A percentile compares a stretch with the other conserved stretches of the same genome.
phyloP scores from a whole-genome alignment of 345 rosid genomes.

The Dipteronia sinensis region DNA sequence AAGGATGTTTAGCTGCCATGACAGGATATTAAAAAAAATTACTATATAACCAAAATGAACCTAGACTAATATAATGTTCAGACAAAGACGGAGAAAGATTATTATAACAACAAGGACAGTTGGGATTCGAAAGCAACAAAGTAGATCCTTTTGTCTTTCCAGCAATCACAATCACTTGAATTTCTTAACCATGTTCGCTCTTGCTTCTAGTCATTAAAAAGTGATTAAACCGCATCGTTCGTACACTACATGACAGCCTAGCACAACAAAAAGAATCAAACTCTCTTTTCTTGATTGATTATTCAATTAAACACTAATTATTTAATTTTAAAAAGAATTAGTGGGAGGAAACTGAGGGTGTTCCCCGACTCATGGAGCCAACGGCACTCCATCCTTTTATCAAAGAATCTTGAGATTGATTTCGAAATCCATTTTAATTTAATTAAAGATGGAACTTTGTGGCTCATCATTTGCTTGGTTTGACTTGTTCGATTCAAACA shows the following conservation, averaged over 20 bases:
- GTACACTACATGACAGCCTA: slow-evolving; percentile 32
- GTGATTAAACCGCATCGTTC: not conserved
- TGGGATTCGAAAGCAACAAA: slow-evolving; percentile 13
- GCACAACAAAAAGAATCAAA: slow-evolving; percentile 24
- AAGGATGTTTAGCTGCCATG: too few species aligned
- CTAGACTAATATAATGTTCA: too few species aligned
- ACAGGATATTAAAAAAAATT: too few species aligned
- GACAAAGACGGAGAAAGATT: not conserved
- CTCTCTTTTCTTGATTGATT: not conserved
- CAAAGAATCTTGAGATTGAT: slow-evolving; percentile 12
- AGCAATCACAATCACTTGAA: not conserved
- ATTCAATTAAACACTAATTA: not conserved
- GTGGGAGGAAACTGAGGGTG: slow-evolving; percentile 31
- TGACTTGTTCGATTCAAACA: slow-evolving; percentile 15
- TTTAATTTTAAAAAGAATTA: not conserved
- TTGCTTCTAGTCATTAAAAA: not conserved
- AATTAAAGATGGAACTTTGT: slow-evolving; percentile 20
- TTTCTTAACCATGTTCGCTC: too few species aligned
- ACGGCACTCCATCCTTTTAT: slow-evolving; percentile 8
- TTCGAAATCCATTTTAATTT: not conserved
- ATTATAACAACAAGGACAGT: not conserved
- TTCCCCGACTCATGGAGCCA: slow-evolving; percentile 60
- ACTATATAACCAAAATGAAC: not conserved
- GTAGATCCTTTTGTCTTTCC: slow-evolving; percentile 5
- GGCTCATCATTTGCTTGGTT: slow-evolving; percentile 25